phyloP scores from a whole-genome alignment of 305 asterid genomes.

The Fraxinus sp. region DNA sequence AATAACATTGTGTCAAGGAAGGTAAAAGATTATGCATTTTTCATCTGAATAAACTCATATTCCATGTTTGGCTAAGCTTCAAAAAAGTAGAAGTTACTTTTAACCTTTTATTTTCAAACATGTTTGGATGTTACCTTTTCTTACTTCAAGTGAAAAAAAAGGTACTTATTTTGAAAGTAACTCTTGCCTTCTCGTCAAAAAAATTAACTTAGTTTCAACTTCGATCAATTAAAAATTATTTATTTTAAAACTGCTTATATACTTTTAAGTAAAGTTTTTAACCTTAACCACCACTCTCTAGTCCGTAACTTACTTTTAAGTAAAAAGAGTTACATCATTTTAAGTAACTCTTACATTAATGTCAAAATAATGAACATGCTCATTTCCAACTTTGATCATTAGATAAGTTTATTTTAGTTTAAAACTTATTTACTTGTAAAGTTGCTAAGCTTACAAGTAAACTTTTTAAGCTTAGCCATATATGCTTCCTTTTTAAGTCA shows the following conservation, averaged over 20 bases:
- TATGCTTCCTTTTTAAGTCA: not conserved
- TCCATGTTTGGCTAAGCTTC: not conserved
- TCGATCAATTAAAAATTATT: not conserved
- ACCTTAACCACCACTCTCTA: not conserved
- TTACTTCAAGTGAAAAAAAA: not conserved
- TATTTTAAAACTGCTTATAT: not conserved
- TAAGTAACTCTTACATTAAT: not conserved
- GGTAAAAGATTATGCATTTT: slow-evolving; percentile 42
- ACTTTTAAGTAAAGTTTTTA: not conserved
- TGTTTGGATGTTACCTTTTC: not conserved
- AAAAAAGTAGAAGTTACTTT: not conserved
- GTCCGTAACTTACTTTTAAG: not conserved
- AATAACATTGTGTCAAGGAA: slow-evolving; percentile 47
- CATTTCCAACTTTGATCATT: not conserved
- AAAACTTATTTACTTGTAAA: not conserved
- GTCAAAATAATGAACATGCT: not conserved
- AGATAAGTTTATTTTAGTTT: not conserved
- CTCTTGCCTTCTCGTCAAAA: not conserved
- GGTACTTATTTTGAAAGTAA: not conserved
- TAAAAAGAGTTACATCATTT: not conserved
- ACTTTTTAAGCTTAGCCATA: not conserved
- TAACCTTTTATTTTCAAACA: not conserved
- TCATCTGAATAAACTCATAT: not conserved
- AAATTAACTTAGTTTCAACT: not conserved
- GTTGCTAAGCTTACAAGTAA: not conserved